Evolutionary conservation across 306 rosid genomes (phyloP).

Genomic region (Cicer cuneatum): DNA sequence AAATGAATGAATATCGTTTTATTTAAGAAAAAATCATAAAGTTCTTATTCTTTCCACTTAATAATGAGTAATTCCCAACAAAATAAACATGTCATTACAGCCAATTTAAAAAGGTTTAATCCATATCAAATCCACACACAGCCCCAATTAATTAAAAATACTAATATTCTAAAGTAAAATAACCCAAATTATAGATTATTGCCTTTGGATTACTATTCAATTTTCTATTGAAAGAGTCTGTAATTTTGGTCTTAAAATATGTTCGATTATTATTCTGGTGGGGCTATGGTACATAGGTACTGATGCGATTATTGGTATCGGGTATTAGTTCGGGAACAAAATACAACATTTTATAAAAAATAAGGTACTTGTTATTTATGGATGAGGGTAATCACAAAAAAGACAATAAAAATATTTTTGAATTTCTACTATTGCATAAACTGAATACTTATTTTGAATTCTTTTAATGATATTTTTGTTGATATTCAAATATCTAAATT

Average conservation of each 20-base stretch:
- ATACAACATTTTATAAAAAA: no score
- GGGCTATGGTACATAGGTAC: no score
- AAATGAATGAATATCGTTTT: no score
- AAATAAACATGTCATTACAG: slow-evolving; percentile 4
- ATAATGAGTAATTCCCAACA: background rate
- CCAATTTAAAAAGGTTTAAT: background rate
- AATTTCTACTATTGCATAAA: no score
- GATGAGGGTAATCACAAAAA: no score
- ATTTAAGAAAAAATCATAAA: background rate
- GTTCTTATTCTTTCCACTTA: background rate
- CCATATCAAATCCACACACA: background rate
- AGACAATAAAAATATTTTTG: no score
- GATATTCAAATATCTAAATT: no score
- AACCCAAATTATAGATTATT: background rate
- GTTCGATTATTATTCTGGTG: background rate
- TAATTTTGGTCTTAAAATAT: background rate
- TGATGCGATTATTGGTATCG: no score
- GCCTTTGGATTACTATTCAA: background rate
- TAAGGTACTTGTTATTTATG: no score
- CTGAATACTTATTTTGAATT: no score
- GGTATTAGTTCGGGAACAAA: no score
- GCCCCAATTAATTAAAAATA: background rate
- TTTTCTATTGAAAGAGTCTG: background rate
- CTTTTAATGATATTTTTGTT: no score
- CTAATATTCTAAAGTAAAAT: background rate